These are phyloP conservation scores for Oryza australiensis DNA, from an alignment of 176 grass and related monocot species.

Conservation along the genomic window DNA sequence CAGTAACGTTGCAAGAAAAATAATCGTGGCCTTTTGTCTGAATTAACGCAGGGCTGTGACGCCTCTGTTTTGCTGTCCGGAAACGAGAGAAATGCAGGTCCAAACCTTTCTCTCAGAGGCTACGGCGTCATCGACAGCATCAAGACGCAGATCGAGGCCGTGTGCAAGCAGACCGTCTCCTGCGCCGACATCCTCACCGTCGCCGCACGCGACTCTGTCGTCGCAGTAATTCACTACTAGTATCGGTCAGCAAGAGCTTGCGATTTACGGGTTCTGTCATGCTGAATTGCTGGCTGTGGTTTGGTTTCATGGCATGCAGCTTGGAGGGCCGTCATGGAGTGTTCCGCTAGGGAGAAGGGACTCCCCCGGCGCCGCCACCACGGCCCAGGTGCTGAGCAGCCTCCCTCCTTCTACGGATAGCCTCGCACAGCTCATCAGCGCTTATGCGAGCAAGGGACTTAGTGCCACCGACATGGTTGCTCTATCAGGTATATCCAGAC, in stretches of 20 bases:
- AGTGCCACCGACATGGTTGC: conserved; percentile 15
- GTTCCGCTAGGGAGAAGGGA: conserved; percentile 41
- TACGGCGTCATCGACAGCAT: conserved; percentile 57
- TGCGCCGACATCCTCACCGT: conserved; percentile 80
- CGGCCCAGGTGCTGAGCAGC: neutral
- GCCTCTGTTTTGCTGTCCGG: conserved; percentile 49
- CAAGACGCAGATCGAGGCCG: conserved; percentile 64
- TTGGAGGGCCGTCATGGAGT: conserved; percentile 45
- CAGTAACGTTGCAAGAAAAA: neutral
- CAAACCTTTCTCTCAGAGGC: conserved; percentile 29
- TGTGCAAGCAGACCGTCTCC: conserved; percentile 64
- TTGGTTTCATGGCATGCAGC: neutral
- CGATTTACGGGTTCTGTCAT: too few relatives aligned
- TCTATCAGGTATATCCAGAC: conserved; percentile 17
- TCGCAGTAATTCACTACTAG: conserved; percentile 49
- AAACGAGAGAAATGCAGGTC: neutral
- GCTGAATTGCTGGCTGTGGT: neutral
- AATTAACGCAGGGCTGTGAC: conserved; percentile 49
- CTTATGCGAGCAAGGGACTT: conserved; percentile 2
- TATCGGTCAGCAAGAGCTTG: too few relatives aligned
- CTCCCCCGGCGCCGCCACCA: conserved; percentile 24
- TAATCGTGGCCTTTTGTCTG: neutral
- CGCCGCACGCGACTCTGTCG: conserved; percentile 65
- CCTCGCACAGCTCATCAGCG: conserved; percentile 24
- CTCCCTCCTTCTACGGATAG: neutral